Conservation (phyloP, 2,329 filamentous ascomycete species). For the Aspergillus hortae region DNA sequence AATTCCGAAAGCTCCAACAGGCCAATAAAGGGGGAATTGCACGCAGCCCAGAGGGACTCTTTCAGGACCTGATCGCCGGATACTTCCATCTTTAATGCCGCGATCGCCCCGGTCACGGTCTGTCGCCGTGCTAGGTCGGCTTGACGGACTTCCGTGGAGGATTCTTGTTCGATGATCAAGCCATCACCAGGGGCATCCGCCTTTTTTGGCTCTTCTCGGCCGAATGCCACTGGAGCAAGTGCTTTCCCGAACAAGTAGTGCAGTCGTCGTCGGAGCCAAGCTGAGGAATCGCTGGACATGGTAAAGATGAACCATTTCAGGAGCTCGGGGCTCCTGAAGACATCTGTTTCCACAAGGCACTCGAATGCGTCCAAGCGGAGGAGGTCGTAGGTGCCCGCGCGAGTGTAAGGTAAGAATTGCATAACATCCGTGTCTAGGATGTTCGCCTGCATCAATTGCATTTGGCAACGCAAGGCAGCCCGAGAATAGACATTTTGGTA, state of each 20-base stretch:
- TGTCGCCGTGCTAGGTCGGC: slow-evolving; percentile 53
- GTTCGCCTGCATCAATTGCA: slow-evolving; percentile 52
- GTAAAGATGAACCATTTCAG: slow-evolving; percentile 56
- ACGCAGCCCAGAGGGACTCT: slow-evolving; percentile 54
- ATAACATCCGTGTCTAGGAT: slow-evolving; percentile 51
- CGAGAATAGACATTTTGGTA: slow-evolving; percentile 63
- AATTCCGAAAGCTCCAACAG: slow-evolving; percentile 55
- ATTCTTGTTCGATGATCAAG: slow-evolving; percentile 58
- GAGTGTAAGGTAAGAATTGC: slow-evolving; percentile 61
- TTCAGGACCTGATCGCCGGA: slow-evolving; percentile 48
- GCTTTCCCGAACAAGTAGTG: slow-evolving; percentile 52
- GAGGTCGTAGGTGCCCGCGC: slow-evolving; percentile 57
- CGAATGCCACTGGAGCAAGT: slow-evolving; percentile 58
- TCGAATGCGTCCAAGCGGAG: slow-evolving; percentile 59
- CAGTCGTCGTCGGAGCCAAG: slow-evolving; percentile 54
- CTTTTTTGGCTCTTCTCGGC: slow-evolving; percentile 40
- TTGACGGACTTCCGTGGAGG: slow-evolving; percentile 49
- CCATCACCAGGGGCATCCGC: slow-evolving; percentile 34
- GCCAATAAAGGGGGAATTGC: slow-evolving; percentile 50
- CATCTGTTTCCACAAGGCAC: slow-evolving; percentile 54
- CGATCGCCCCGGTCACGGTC: slow-evolving; percentile 57
- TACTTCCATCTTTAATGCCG: slow-evolving; percentile 54
- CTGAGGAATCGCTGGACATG: slow-evolving; percentile 55
- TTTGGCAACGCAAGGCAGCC: slow-evolving; percentile 59
- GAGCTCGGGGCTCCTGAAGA: slow-evolving; percentile 50